Evolutionary conservation across 345 rosid species (phyloP).

Genomic region (Anacardium occidentale): DNA sequence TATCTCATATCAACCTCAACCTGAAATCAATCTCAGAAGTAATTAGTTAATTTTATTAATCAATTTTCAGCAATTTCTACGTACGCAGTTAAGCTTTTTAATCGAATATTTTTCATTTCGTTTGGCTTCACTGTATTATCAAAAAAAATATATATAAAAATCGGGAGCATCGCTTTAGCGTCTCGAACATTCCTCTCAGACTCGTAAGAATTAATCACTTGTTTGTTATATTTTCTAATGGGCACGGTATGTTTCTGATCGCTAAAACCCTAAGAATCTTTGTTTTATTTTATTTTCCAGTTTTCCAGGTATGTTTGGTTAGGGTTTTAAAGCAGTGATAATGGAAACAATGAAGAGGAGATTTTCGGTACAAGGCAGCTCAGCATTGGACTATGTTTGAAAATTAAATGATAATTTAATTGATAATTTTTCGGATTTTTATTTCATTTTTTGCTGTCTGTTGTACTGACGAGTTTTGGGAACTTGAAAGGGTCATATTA

Average conservation of each 20-base stretch:
- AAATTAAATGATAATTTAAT: too few relatives aligned
- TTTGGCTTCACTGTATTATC: background rate
- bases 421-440: background rate
- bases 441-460: background rate
- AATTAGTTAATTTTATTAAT: too few relatives aligned
- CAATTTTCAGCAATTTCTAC: background rate
- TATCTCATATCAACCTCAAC: too few relatives aligned
- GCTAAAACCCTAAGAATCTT: conserved; percentile 14
- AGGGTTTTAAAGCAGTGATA: background rate
- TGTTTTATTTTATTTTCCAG: background rate
- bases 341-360: background rate
- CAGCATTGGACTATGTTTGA: background rate
- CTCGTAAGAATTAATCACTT: background rate
- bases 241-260: background rate
- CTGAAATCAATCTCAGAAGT: too few relatives aligned
- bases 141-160: background rate
- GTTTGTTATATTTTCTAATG: background rate
- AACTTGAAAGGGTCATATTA: background rate
- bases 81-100: background rate
- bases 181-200: background rate
- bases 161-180: background rate
- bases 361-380: background rate
- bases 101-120: background rate
- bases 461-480: background rate
- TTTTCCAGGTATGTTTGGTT: background rate